A percentile compares a stretch with the other conserved stretches of the same genome.
These are phyloP conservation scores for Daedaleopsis sinensis DNA, from an alignment of 768 basidiomycete genomes.

Conservation along the genomic window DNA sequence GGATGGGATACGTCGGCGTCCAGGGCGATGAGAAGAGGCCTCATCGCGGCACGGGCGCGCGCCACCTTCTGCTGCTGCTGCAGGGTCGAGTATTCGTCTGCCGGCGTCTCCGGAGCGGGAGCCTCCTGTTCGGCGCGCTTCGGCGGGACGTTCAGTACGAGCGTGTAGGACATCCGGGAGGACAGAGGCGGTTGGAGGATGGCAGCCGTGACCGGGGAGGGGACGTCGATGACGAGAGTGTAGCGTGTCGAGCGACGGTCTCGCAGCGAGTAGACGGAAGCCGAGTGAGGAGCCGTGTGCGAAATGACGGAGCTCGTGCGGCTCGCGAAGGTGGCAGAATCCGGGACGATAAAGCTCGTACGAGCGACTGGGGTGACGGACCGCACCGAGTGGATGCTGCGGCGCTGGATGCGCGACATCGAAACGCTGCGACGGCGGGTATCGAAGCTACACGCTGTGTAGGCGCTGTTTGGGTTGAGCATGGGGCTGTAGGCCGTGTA, in stretches of 20 bases:
- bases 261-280: neutral
- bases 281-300: constrained; percentile 1
- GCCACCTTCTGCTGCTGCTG: constrained; percentile 17
- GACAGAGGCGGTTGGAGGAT: neutral
- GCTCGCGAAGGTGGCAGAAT: too few relatives aligned
- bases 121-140: neutral
- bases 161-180: neutral
- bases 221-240: neutral
- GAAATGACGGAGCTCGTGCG: too few relatives aligned
- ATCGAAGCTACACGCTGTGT: constrained; percentile 3
- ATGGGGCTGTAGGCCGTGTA: constrained; percentile 8
- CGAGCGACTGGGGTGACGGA: constrained; percentile 5
- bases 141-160: constrained; percentile 7
- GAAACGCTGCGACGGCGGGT: neutral
- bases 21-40: neutral
- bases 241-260: neutral
- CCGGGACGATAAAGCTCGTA: constrained; percentile 12
- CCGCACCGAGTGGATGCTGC: neutral
- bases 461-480: neutral
- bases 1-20: constrained; percentile 26
- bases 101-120: constrained; percentile 1
- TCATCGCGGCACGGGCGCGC: constrained; percentile 11
- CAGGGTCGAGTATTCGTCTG: constrained; percentile 5
- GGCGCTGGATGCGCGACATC: too few relatives aligned
- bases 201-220: constrained; percentile 1